A percentile compares a stretch with the other conserved stretches of the same genome.
Conservation (phyloP, 768 basidiomycete genomes). For the Stropharia rugosoannulata region DNA sequence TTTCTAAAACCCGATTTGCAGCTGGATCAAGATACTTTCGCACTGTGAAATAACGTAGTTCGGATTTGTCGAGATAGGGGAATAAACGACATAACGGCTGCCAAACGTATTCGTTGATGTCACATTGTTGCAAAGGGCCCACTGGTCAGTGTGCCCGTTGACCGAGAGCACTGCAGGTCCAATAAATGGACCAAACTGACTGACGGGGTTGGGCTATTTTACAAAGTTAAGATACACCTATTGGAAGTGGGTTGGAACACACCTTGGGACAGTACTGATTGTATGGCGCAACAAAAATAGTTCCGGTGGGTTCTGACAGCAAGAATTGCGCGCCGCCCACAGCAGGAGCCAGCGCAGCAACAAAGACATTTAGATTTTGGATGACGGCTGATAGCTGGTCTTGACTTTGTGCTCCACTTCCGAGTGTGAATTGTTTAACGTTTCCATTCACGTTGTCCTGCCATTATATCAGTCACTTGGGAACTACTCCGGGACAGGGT, state of each 20-base stretch:
- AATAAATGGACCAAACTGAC: conserved; percentile 14
- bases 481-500: background rate
- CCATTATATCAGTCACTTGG: background rate
- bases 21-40: conserved; percentile 3
- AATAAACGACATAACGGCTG: conserved; percentile 23
- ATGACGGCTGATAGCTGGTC: background rate
- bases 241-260: background rate
- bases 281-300: background rate
- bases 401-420: background rate
- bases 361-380: background rate
- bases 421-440: background rate
- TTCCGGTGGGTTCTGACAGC: background rate
- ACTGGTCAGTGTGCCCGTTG: conserved; percentile 8
- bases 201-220: conserved; percentile 11
- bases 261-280: conserved; percentile 8
- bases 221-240: background rate
- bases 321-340: conserved; percentile 1
- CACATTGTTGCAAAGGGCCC: conserved; percentile 8
- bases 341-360: background rate
- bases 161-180: conserved; percentile 14
- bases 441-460: background rate
- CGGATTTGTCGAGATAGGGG: conserved; percentile 22
- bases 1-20: background rate
- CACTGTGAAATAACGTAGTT: conserved; percentile 20
- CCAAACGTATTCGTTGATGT: conserved; percentile 8